These are phyloP conservation scores for Oryza glaberrima DNA, from an alignment of 176 grass and related monocot species.

Conservation along the genomic window DNA sequence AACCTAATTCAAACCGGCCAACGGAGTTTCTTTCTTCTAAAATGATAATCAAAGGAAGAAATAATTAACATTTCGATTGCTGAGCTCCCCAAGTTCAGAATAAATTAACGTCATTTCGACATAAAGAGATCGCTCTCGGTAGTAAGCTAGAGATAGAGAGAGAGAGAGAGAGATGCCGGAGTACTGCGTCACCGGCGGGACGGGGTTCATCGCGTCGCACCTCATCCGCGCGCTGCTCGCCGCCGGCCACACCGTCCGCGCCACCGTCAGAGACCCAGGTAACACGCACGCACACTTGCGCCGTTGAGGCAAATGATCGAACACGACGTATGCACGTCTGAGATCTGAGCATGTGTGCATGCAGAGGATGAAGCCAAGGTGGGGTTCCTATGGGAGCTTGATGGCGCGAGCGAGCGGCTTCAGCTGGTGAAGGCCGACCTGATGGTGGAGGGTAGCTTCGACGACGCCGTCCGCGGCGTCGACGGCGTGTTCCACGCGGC, in stretches of 20 bases:
- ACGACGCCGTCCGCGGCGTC: slow-evolving; percentile 58
- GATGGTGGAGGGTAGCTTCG: slow-evolving; percentile 74
- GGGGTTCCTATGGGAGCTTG: slow-evolving; percentile 73
- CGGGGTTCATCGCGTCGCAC: slow-evolving; percentile 77
- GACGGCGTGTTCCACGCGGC: slow-evolving; percentile 91
- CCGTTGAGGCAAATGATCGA: background rate
- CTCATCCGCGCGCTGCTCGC: slow-evolving; percentile 63
- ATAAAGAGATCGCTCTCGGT: background rate
- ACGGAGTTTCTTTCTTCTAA: slow-evolving; percentile 10
- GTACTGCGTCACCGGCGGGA: slow-evolving; percentile 82
- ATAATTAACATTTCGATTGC: background rate
- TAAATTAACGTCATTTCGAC: background rate
- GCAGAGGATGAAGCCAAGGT: slow-evolving; percentile 63
- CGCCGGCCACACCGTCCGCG: slow-evolving; percentile 64
- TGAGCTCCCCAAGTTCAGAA: too few relatives aligned
- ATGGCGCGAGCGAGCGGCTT: slow-evolving; percentile 67
- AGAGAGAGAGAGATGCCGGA: slow-evolving; percentile 44
- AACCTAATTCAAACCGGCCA: slow-evolving; percentile 38
- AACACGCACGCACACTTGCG: background rate
- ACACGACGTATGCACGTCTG: background rate
- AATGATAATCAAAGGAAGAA: background rate
- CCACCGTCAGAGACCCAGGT: slow-evolving; percentile 76
- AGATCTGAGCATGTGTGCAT: background rate
- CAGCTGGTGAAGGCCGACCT: slow-evolving; percentile 68
- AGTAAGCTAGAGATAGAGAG: background rate